A percentile compares a stretch with the other conserved stretches of the same genome.
phyloP scores from a whole-genome alignment of 305 asterid genomes.

The Ilex paraguariensis region DNA sequence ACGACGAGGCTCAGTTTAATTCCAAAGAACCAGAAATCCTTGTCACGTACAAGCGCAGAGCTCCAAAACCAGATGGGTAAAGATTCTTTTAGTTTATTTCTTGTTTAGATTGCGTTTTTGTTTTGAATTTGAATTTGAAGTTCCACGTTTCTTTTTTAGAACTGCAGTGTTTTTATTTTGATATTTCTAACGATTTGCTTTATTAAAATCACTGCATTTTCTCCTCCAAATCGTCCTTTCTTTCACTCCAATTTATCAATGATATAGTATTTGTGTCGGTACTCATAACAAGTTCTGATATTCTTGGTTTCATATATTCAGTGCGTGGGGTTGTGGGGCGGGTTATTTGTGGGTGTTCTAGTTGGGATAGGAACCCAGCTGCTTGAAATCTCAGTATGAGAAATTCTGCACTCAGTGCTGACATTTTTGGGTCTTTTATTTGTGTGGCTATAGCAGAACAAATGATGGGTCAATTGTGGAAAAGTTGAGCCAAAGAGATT shows the following conservation, averaged over 20 bases:
- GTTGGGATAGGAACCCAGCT: background rate
- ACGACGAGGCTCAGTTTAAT: conserved; percentile 7
- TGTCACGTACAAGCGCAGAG: conserved; percentile 34
- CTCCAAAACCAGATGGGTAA: conserved; percentile 22
- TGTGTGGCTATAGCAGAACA: conserved; percentile 13
- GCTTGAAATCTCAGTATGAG: background rate
- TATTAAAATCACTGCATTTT: too few relatives aligned
- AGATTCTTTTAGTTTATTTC: background rate
- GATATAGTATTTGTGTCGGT: too few relatives aligned
- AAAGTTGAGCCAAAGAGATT: conserved; percentile 14
- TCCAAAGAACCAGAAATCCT: conserved; percentile 32
- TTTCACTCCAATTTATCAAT: too few relatives aligned
- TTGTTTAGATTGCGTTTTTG: background rate
- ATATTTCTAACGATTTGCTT: too few relatives aligned
- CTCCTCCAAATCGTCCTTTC: too few relatives aligned
- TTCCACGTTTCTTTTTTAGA: too few relatives aligned
- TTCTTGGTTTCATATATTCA: background rate
- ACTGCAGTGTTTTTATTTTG: too few relatives aligned
- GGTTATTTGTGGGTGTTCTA: background rate
- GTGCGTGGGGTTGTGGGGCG: background rate
- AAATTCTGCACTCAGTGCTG: background rate
- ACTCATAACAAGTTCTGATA: too few relatives aligned
- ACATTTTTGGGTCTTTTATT: too few relatives aligned
- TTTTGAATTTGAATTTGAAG: background rate
- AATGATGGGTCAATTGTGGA: conserved; percentile 18